These are phyloP conservation scores for Malassezia sp. DNA, from an alignment of 1,284 basidiomycete species.

Conservation along the genomic window DNA sequence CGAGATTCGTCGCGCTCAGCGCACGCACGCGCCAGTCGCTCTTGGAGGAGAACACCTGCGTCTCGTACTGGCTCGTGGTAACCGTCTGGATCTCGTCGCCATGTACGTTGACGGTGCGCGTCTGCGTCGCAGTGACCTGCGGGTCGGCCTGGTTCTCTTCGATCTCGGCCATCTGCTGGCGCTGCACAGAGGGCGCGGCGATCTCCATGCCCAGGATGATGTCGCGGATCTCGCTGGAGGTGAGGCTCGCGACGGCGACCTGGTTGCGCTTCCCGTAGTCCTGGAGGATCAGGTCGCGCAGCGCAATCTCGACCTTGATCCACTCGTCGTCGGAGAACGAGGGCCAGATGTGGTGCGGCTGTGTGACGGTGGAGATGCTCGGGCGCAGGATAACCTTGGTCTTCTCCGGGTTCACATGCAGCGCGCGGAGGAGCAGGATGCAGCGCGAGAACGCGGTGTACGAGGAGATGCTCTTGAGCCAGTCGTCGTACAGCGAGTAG, in stretches of 20 bases:
- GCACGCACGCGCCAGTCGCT: constrained; percentile 98
- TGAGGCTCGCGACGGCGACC: constrained; percentile 94
- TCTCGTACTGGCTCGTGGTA: constrained; percentile 96
- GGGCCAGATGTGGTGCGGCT: constrained; percentile 96
- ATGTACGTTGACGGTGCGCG: constrained; percentile 91
- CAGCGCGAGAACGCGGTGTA: constrained; percentile 98
- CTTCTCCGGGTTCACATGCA: constrained; percentile 99
- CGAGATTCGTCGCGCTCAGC: constrained; percentile 87
- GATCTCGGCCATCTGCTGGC: constrained; percentile 98
- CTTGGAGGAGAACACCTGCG: constrained; percentile 93
- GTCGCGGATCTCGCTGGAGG: constrained; percentile 72
- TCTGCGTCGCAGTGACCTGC: constrained; percentile 93
- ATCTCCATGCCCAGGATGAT: constrained; percentile 64
- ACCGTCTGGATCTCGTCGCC: constrained; percentile 93
- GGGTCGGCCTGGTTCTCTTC: constrained; percentile 81
- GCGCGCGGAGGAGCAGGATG: constrained; percentile 82
- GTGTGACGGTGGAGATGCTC: constrained; percentile 64
- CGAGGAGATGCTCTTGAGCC: constrained; percentile 96
- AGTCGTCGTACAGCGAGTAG: constrained; percentile 96
- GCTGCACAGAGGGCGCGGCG: constrained; percentile 66
- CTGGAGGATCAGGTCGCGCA: constrained; percentile 54
- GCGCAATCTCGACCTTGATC: constrained; percentile 98
- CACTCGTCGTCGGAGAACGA: constrained; percentile 88
- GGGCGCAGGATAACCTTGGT: constrained; percentile 59
- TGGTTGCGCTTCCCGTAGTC: constrained; percentile 99